phyloP scores from a whole-genome alignment of 2,329 filamentous ascomycete species.

The Didymella pomorum region DNA sequence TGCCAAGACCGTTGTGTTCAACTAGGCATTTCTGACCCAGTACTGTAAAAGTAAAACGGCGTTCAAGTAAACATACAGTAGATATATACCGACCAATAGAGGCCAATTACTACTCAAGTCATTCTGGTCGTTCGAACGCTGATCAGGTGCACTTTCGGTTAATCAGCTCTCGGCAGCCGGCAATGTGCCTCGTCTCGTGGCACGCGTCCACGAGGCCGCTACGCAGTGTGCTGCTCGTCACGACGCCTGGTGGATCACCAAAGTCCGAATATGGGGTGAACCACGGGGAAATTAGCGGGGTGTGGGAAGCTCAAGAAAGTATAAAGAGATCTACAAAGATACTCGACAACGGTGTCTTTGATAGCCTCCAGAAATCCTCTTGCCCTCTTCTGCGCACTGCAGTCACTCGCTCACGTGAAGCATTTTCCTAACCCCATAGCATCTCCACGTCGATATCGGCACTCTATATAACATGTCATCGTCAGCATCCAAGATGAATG shows the following conservation, averaged over 20 bases:
- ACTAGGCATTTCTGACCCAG: slow-evolving; percentile 43
- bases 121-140: not conserved
- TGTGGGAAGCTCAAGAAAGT: slow-evolving; percentile 1
- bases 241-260: slow-evolving; percentile 23
- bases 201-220: slow-evolving; percentile 23
- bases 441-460: not conserved
- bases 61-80: slow-evolving; percentile 2
- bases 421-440: not conserved
- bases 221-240: slow-evolving; percentile 27
- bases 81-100: slow-evolving; percentile 3
- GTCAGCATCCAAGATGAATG: slow-evolving; percentile 23
- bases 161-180: slow-evolving; percentile 10
- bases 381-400: not conserved
- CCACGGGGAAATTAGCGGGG: slow-evolving; percentile 9
- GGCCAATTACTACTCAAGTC: not conserved
- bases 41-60: not conserved
- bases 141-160: slow-evolving; percentile 10
- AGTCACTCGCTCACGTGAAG: not conserved
- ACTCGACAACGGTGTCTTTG: not conserved
- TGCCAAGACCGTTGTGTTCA: slow-evolving; percentile 81
- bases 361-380: not conserved
- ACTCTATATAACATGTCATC: slow-evolving; percentile 23
- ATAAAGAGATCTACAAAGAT: slow-evolving; percentile 4
- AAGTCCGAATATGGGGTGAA: slow-evolving; percentile 7
- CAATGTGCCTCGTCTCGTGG: slow-evolving; percentile 23